Evolutionary conservation across 495 filamentous ascomycete species (phyloP), one percentile per base, ranked within the genome.

Genomic region (Hypomontagnella submonticulosa): DNA sequence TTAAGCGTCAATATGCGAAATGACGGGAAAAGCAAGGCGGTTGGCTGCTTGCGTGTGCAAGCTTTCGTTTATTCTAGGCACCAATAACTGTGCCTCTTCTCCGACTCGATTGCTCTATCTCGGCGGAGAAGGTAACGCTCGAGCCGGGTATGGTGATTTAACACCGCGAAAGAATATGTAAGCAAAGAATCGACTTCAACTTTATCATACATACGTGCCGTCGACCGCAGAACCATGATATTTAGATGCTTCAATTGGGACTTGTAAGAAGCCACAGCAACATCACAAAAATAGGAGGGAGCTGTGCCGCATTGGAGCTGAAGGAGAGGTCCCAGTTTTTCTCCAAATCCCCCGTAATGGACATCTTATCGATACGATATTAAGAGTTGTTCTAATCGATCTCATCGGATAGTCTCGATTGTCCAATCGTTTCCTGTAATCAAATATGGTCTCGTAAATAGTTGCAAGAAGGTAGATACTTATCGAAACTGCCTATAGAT

Each of bases 31-130:
- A 43, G 38, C 23, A 30, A 18, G 13, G 12, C n/a, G 10, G 33
- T 47, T 60, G 57, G 47, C 47, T 46, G 12, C 32, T 19, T 42
- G 19, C 11, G 38, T 46, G 37, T 52, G 48, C 36, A 51, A 51
- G 4, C 32, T 27, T 18, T 57, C 27, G 16, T 58, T 48, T 40
- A 58, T 48, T 23, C 13, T 2, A 32, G 46, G 42, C 44, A 33
- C 19, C 19, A 48, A 50, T 41, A 9, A 42, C 43, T 47, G 44
- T 48, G 33, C 55, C 23, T 41, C 43, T 23, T 13, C 30, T n/a
- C 30, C 10, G 18, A 20, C n/a, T 43, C 9, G 33, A 19, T 47
- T 11, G 20, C 43, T 5, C 16, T 6, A 6, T n/a, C 23, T 27
- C 6, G 6, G 23, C 23, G 2, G 3, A 27, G 23, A 6, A 27